These are phyloP conservation scores for Pichia sporocuriosa DNA, from an alignment of 805 yeast species.

Conservation along the genomic window DNA sequence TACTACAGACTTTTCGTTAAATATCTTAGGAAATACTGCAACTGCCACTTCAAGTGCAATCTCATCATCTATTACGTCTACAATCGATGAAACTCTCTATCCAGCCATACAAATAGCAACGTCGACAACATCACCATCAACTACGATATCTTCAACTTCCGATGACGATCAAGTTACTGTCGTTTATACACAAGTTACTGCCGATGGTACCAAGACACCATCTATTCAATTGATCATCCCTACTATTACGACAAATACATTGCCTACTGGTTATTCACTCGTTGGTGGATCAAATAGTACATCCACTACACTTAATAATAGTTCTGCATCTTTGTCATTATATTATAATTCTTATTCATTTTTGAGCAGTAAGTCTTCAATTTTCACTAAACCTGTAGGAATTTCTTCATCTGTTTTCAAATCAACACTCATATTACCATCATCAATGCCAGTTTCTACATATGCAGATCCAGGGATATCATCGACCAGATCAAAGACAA, in stretches of 20 bases:
- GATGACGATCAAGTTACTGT: slow-evolving; percentile 6
- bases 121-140: background rate
- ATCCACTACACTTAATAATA: background rate
- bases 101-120: background rate
- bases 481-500: background rate
- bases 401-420: too few relatives aligned
- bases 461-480: slow-evolving; percentile 1
- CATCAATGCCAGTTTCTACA: too few relatives aligned
- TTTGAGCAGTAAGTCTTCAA: too few relatives aligned
- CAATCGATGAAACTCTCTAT: background rate
- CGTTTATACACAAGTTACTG: slow-evolving; percentile 10
- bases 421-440: too few relatives aligned
- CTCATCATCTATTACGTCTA: background rate
- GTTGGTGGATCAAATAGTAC: slow-evolving; percentile 9
- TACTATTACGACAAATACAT: slow-evolving; percentile 14
- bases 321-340: background rate
- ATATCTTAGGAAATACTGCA: background rate
- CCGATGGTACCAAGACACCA: slow-evolving; percentile 1
- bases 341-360: too few relatives aligned
- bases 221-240: slow-evolving; percentile 10
- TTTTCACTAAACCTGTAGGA: background rate
- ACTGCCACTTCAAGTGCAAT: background rate
- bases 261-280: slow-evolving; percentile 16
- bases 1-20: background rate
- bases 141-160: background rate